Conservation (phyloP, 176 grass and related monocot species). For the Raddia distichophylla region DNA sequence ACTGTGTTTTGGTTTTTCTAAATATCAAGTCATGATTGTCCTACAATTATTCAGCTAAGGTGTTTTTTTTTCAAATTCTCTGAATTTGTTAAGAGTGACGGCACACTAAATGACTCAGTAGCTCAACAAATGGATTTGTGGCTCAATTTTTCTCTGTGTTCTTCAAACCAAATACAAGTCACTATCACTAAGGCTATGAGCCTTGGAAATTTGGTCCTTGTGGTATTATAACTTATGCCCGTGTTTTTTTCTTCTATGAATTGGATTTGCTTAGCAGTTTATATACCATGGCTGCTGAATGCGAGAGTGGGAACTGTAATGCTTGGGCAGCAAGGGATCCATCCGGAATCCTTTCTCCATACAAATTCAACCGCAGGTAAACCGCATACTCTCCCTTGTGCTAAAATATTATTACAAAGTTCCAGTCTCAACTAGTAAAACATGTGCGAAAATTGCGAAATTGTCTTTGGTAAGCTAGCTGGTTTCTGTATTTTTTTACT, state of each 20-base stretch:
- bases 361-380: conserved; percentile 71
- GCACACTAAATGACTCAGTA: neutral
- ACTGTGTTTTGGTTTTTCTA: neutral
- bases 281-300: conserved; percentile 47
- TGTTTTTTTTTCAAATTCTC: no score
- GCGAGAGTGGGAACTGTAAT: conserved; percentile 53
- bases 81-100: no score
- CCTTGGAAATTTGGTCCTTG: neutral
- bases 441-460: neutral
- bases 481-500: neutral
- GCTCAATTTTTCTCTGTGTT: no score
- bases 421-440: neutral
- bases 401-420: neutral
- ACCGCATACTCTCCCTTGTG: neutral
- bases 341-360: conserved; percentile 69
- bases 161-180: no score
- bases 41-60: no score
- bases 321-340: conserved; percentile 70
- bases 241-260: neutral
- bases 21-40: no score
- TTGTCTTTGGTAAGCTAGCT: neutral
- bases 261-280: neutral
- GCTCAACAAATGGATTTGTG: no score
- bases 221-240: neutral
- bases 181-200: no score